phyloP scores from a whole-genome alignment of 225 moss, liverwort and hornwort species.

The Pseudoscleropodium purum region DNA sequence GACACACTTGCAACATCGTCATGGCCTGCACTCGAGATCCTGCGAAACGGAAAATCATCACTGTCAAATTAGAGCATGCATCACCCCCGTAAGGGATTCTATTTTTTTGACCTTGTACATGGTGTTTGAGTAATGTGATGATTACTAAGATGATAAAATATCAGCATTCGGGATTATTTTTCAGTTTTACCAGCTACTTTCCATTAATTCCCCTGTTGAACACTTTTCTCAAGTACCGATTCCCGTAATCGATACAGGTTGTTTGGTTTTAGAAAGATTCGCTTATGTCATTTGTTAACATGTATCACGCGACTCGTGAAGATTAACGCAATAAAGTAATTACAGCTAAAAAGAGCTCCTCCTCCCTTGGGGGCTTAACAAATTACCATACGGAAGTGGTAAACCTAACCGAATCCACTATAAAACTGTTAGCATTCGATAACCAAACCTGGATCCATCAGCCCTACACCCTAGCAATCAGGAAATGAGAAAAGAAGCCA shows the following conservation, averaged over 20 bases:
- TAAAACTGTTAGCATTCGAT: neutral
- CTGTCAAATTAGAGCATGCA: neutral
- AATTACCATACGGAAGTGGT: neutral
- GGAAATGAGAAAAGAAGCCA: neutral
- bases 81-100: too few species aligned
- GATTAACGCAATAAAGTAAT: neutral
- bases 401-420: neutral
- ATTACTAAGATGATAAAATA: neutral
- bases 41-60: neutral
- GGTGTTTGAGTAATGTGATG: too few species aligned
- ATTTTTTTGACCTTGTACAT: neutral
- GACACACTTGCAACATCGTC: neutral
- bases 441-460: neutral
- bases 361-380: neutral
- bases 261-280: neutral
- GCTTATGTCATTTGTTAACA: neutral
- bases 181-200: neutral
- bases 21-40: conserved; percentile 3
- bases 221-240: neutral
- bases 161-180: neutral
- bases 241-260: neutral
- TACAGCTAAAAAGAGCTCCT: neutral
- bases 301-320: neutral
- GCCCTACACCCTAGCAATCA: neutral
- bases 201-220: neutral